A percentile compares a stretch with the other conserved stretches of the same genome.
These are phyloP conservation scores for Boletus calvinii DNA, from an alignment of 1,284 basidiomycete genomes.

Conservation along the genomic window DNA sequence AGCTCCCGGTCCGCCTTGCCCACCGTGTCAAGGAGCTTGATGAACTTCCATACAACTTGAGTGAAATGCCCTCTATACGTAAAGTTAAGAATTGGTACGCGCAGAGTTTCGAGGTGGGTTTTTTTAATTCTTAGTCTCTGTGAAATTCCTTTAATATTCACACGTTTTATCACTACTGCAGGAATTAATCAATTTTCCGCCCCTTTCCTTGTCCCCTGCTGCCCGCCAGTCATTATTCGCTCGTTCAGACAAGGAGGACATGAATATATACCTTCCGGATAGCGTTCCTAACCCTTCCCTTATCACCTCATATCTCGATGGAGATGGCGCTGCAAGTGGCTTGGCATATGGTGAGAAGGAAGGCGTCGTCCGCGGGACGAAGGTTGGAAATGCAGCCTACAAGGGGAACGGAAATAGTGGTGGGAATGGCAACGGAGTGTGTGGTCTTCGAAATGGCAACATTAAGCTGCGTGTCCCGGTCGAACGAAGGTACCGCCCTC, in stretches of 20 bases:
- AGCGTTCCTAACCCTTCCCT: slow-evolving; percentile 69
- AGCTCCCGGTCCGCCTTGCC: slow-evolving; percentile 91
- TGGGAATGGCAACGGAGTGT: slow-evolving; percentile 34
- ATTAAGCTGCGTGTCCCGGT: slow-evolving; percentile 70
- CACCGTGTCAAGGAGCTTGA: slow-evolving; percentile 97
- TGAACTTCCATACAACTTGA: slow-evolving; percentile 87
- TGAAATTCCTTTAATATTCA: neutral
- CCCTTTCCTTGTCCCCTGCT: slow-evolving; percentile 64
- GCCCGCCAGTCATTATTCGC: slow-evolving; percentile 69
- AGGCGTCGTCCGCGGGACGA: slow-evolving; percentile 11
- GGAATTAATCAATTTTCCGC: slow-evolving; percentile 86
- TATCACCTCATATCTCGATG: slow-evolving; percentile 29
- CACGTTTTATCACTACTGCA: slow-evolving; percentile 32
- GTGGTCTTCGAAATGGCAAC: slow-evolving; percentile 37
- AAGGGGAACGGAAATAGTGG: slow-evolving; percentile 26
- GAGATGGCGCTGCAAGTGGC: slow-evolving; percentile 15
- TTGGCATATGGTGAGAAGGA: slow-evolving; percentile 22
- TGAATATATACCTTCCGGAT: slow-evolving; percentile 53
- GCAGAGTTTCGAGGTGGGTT: slow-evolving; percentile 89
- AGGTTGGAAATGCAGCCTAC: slow-evolving; percentile 14
- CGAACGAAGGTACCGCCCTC: slow-evolving; percentile 55
- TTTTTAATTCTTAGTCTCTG: neutral
- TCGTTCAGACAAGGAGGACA: slow-evolving; percentile 37
- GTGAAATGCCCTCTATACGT: slow-evolving; percentile 89
- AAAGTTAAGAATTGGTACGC: slow-evolving; percentile 99